Percentiles rank a stretch among this genome's conserved stretches.
phyloP scores from a whole-genome alignment of 2,329 filamentous ascomycete species.

The Metarhizium rileyi region DNA sequence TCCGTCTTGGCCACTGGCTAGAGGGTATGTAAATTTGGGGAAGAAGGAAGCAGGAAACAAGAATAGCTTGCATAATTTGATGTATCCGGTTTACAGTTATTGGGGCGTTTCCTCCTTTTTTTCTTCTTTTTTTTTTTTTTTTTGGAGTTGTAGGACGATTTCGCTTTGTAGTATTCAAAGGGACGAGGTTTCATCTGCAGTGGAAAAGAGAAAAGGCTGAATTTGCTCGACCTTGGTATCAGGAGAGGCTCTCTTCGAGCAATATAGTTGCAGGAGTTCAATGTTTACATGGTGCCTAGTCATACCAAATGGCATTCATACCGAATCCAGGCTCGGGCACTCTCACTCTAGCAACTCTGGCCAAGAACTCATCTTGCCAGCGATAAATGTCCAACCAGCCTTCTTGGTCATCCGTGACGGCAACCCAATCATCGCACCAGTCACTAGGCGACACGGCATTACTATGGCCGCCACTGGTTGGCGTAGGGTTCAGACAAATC shows the following conservation, averaged over 20 bases:
- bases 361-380: slow-evolving; percentile 74
- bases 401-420: slow-evolving; percentile 79
- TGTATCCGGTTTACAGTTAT: neutral
- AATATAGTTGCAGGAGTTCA: too few relatives aligned
- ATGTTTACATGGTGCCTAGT: too few relatives aligned
- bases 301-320: slow-evolving; percentile 84
- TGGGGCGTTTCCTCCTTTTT: too few relatives aligned
- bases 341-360: slow-evolving; percentile 64
- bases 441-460: slow-evolving; percentile 80
- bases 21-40: neutral
- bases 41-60: neutral
- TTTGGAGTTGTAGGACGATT: neutral
- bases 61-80: neutral
- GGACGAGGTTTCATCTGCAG: too few relatives aligned
- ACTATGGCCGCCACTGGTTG: slow-evolving; percentile 78
- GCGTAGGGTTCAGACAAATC: slow-evolving; percentile 73
- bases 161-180: too few relatives aligned
- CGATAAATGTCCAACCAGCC: slow-evolving; percentile 83
- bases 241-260: too few relatives aligned
- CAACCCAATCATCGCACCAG: slow-evolving; percentile 83
- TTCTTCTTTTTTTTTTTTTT: neutral
- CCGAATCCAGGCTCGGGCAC: slow-evolving; percentile 84
- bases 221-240: too few relatives aligned
- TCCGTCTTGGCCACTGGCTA: neutral
- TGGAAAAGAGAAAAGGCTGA: too few relatives aligned